Evolutionary conservation across 164 flowering plant species (phyloP), one percentile per base, ranked within the genome.

Genomic region (Echeveria elegans): DNA sequence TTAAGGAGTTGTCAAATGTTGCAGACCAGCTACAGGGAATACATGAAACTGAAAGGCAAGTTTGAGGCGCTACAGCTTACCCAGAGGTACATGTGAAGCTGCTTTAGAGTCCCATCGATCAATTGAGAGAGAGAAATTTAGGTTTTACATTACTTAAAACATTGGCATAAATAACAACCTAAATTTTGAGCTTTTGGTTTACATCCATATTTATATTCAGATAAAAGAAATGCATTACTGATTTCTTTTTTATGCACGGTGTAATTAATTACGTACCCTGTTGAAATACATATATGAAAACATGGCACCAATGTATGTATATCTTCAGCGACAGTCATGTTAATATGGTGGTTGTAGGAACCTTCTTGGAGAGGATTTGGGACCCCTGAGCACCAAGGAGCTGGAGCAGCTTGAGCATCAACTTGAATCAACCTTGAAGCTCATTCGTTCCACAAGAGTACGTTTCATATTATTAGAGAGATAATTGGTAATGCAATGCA

Each of bases 291-390:
- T n/a, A n/a, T n/a, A n/a, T n/a, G n/a, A n/a, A n/a, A n/a, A n/a
- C n/a, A n/a, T n/a, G n/a, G n/a, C n/a, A n/a, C n/a, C n/a, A n/a
- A n/a, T n/a, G n/a, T n/a, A n/a, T n/a, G n/a, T n/a, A n/a, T n/a
- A n/a, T n/a, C n/a, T n/a, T n/a, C n/a, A n/a, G n/a, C n/a, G n/a
- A n/a, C n/a, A n/a, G n/a, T 43, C 19, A 40, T 7, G 45, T 40
- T 5, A 24, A 11, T 53, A 12, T n/a, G 32, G 8, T 26, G 18
- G 3, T 14, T 63, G 64, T 65, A 85, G 90, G 69, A 83, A 84
- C 63, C 81, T 84, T 41, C 84, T 86, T 52, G 90, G 90, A 37
- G 88, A 86, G 68, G 90, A 86, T 47, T 69, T 86, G 72, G 86
- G 85, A 1, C 88, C 88, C 1, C 66, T 86, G 29, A 79, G 74